A percentile compares a stretch with the other conserved stretches of the same genome.
These are phyloP conservation scores for Penicillium silybi DNA, from an alignment of 495 filamentous ascomycete species.

Conservation along the genomic window DNA sequence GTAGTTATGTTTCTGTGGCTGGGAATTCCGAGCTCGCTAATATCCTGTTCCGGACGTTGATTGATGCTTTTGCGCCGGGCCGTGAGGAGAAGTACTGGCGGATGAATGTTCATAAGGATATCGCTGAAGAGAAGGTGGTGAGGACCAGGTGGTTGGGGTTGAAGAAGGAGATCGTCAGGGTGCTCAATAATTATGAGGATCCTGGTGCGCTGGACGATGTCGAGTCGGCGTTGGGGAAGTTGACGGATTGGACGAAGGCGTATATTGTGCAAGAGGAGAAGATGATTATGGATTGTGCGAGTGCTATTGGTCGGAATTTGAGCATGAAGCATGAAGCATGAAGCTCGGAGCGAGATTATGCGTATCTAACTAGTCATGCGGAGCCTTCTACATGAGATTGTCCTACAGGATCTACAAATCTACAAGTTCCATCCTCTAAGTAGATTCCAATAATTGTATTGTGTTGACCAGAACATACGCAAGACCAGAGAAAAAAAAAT, in stretches of 20 bases:
- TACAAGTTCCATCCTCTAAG: too few species aligned
- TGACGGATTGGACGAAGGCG: conserved; percentile 6
- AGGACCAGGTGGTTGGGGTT: too few species aligned
- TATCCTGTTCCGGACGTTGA: conserved; percentile 8
- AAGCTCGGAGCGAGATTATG: too few species aligned
- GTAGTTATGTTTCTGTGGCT: conserved; percentile 1
- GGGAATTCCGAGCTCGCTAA: conserved; percentile 5
- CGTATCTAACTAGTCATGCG: too few species aligned
- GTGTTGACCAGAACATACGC: neutral
- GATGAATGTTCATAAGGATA: too few species aligned
- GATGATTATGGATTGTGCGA: too few species aligned
- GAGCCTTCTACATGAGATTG: too few species aligned
- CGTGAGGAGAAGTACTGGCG: conserved; percentile 7
- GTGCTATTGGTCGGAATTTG: too few species aligned
- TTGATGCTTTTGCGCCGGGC: conserved; percentile 7
- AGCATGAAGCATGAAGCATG: too few species aligned
- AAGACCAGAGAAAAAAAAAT: conserved; percentile 6
- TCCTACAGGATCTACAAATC: too few species aligned
- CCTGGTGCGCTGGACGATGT: conserved; percentile 6
- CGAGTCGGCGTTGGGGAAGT: neutral
- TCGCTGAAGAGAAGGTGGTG: too few species aligned
- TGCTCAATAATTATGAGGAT: conserved; percentile 5
- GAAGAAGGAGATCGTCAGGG: neutral
- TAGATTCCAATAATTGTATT: conserved; percentile 1
- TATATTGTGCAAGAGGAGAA: conserved; percentile 2